Conservation (phyloP, 2,329 filamentous ascomycete species). For the Fusarium burgessii region DNA sequence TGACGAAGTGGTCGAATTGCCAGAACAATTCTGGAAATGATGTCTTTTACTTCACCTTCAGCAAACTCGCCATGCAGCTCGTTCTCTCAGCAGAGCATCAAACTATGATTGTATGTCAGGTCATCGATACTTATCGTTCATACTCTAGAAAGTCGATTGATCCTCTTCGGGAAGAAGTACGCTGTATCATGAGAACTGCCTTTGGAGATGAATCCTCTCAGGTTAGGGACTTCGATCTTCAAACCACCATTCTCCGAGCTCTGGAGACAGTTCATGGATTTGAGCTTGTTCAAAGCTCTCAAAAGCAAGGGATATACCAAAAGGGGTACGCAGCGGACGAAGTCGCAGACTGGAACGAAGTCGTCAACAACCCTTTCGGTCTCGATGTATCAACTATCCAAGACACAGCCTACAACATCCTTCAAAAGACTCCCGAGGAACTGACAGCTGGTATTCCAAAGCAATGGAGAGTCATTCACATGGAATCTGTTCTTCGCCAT, state of each 20-base stretch:
- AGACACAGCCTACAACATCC: constrained; percentile 32
- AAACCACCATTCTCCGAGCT: constrained; percentile 31
- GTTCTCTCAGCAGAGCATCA: constrained; percentile 12
- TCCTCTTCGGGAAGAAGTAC: constrained; percentile 28
- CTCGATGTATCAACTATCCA: constrained; percentile 35
- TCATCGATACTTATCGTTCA: constrained; percentile 6
- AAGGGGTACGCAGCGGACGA: constrained; percentile 28
- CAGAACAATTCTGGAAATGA: not conserved
- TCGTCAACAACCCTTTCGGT: constrained; percentile 31
- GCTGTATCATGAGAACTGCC: constrained; percentile 15
- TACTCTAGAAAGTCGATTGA: constrained; percentile 21
- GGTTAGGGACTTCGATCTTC: constrained; percentile 4
- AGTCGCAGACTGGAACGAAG: constrained; percentile 23
- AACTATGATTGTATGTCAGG: not conserved
- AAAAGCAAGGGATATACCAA: not conserved
- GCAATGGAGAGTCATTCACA: constrained; percentile 51
- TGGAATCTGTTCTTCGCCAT: constrained; percentile 54
- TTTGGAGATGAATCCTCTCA: not conserved
- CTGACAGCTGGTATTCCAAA: constrained; percentile 11
- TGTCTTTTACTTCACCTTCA: constrained; percentile 14
- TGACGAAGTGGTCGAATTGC: constrained; percentile 2
- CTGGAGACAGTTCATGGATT: constrained; percentile 29
- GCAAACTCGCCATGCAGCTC: constrained; percentile 11
- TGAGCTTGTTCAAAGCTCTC: not conserved
- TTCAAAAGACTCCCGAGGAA: constrained; percentile 14